Percentiles rank a stretch among this genome's conserved stretches.
Evolutionary conservation across 2,329 filamentous ascomycete species (phyloP).

Genomic region (Aspergillus persii): DNA sequence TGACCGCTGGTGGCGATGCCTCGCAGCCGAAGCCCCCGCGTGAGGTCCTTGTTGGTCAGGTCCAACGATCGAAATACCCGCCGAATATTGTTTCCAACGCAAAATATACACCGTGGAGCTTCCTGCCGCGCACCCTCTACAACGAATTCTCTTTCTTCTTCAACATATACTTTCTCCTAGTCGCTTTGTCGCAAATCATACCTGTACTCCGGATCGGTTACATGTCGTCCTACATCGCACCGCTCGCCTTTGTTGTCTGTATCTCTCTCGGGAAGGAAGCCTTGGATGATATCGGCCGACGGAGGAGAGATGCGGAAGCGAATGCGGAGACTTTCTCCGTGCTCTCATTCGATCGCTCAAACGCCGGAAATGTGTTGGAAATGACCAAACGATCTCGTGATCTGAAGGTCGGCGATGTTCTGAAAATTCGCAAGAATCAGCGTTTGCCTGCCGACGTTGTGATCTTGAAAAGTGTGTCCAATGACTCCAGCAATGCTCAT

Average conservation of each 20-base stretch:
- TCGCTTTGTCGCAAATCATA: slow-evolving; percentile 90
- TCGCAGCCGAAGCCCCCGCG: slow-evolving; percentile 58
- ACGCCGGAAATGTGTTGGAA: slow-evolving; percentile 54
- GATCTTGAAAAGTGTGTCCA: slow-evolving; percentile 77
- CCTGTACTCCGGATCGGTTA: slow-evolving; percentile 89
- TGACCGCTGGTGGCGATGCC: slow-evolving; percentile 42
- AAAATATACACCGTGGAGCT: slow-evolving; percentile 94
- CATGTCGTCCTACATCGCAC: slow-evolving; percentile 89
- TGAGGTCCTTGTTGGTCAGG: slow-evolving; percentile 70
- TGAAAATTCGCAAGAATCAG: slow-evolving; percentile 89
- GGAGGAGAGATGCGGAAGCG: slow-evolving; percentile 85
- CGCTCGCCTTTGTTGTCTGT: slow-evolving; percentile 82
- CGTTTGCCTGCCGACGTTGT: slow-evolving; percentile 92
- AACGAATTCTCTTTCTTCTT: slow-evolving; percentile 99
- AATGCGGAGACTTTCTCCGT: slow-evolving; percentile 88
- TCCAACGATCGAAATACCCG: slow-evolving; percentile 74
- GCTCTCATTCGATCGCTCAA: slow-evolving; percentile 59
- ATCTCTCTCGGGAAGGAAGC: slow-evolving; percentile 97
- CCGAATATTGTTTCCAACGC: slow-evolving; percentile 93
- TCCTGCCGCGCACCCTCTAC: slow-evolving; percentile 89
- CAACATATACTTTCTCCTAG: slow-evolving; percentile 97
- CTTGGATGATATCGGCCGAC: slow-evolving; percentile 82
- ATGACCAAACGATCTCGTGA: slow-evolving; percentile 79
- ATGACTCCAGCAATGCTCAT: slow-evolving; percentile 43
- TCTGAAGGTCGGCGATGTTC: slow-evolving; percentile 89